Evolutionary conservation across 2,329 filamentous ascomycete genomes (phyloP).

Genomic region (Epichloe aotearoae): DNA sequence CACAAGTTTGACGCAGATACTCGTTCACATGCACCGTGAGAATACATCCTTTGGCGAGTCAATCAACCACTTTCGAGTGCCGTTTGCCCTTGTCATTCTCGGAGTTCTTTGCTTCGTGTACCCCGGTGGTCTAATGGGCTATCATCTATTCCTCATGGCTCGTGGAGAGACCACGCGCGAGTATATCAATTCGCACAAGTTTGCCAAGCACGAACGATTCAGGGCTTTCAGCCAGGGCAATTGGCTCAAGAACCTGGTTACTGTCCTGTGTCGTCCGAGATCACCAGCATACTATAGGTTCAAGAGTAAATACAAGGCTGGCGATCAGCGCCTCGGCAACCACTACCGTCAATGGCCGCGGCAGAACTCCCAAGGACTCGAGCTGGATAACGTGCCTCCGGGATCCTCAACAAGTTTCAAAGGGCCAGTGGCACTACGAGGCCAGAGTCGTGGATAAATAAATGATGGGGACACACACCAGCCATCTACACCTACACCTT

Average conservation of each 20-base stretch:
- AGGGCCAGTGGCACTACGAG: conserved; percentile 36
- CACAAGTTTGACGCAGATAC: conserved; percentile 66
- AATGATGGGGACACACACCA: not conserved
- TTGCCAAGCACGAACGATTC: conserved; percentile 81
- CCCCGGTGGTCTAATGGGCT: conserved; percentile 68
- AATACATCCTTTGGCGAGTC: conserved; percentile 53
- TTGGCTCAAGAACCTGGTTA: conserved; percentile 63
- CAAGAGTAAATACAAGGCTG: conserved; percentile 61
- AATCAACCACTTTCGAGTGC: conserved; percentile 58
- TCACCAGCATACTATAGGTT: conserved; percentile 83
- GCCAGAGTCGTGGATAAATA: conserved; percentile 12
- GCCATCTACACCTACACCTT: not conserved
- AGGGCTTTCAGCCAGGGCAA: conserved; percentile 75
- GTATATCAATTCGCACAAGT: conserved; percentile 93
- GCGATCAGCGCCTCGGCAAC: conserved; percentile 71
- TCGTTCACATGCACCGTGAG: conserved; percentile 55
- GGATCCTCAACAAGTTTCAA: conserved; percentile 33
- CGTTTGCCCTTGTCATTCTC: conserved; percentile 83
- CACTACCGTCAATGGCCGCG: conserved; percentile 23
- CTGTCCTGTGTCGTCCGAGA: conserved; percentile 70
- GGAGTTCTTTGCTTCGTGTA: conserved; percentile 64
- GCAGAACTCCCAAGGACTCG: conserved; percentile 45
- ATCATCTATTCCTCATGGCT: conserved; percentile 83
- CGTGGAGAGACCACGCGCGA: conserved; percentile 91
- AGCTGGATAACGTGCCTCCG: conserved; percentile 57